Conservation (phyloP, 2,329 filamentous ascomycete species). For the Aspergillus sp. region DNA sequence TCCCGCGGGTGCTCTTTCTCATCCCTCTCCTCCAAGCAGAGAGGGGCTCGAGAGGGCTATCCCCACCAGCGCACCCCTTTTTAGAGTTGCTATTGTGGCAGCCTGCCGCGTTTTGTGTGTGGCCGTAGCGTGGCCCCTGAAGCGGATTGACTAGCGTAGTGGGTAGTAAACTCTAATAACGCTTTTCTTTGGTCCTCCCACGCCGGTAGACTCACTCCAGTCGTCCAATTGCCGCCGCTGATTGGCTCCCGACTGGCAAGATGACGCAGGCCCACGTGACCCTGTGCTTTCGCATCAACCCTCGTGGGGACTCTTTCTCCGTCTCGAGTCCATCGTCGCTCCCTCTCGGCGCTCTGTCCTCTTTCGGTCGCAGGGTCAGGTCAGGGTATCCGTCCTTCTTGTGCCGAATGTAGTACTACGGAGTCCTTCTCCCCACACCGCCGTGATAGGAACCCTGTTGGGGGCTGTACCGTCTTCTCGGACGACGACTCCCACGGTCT, state of each 20-base stretch:
- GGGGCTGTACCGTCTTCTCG: too few species aligned
- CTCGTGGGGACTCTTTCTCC: neutral
- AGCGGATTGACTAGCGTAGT: neutral
- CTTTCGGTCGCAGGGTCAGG: neutral
- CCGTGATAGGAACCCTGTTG: too few species aligned
- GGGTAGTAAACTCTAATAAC: neutral
- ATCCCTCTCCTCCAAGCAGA: neutral
- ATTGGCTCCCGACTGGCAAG: neutral
- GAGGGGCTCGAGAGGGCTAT: neutral
- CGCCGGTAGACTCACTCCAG: neutral
- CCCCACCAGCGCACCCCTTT: neutral
- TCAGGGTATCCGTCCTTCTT: too few species aligned
- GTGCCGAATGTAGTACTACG: neutral
- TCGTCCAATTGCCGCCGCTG: too few species aligned
- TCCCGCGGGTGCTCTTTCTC: neutral
- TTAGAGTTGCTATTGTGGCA: neutral
- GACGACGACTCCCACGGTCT: too few species aligned
- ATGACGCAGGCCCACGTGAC: neutral
- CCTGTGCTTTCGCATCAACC: neutral
- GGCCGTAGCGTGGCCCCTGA: neutral
- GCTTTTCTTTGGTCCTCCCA: neutral
- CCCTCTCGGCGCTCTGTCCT: neutral
- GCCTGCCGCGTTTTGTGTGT: neutral
- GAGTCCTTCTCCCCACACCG: too few species aligned
- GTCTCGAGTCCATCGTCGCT: neutral